Evolutionary conservation across 352 stramenopile species (phyloP), one percentile per base, ranked within the genome.

Genomic region (Globisporangium spiculum): DNA sequence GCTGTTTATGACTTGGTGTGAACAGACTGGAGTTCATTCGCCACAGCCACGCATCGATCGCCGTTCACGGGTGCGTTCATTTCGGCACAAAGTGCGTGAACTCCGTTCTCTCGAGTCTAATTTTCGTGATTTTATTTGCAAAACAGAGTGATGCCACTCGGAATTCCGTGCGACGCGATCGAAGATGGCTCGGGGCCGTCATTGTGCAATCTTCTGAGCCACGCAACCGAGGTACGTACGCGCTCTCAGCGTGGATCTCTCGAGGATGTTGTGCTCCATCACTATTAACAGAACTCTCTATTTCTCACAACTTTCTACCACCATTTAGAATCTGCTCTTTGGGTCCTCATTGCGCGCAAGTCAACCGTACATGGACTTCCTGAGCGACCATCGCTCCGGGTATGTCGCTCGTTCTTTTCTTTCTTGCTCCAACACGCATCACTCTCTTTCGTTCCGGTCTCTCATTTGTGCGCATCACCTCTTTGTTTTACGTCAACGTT

Each of bases 151-250:
- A 71, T 81, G 38, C 70, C 78, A 0, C 48, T 80, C 1, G 85
- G 85, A 8, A 59, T 93, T 34, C 68, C 80, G 2, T 90, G 81
- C 36, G 72, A 78, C 22, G 75, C 79, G 14, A 80, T 93, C 38
- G 81, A 91, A 53, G 68, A 79, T 10, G 74, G 87, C 44, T 86
- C 75, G 0, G 81, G 83, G 0, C 73, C 83, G 2, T 86, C 85
- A 12, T 67, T 93, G 16, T 84, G 75, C 65, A 91, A 78, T 12
- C 55, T 90, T 7, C 66, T 93, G 7, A 90, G 78, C 57, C 80
- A 89, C 59, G 86, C 78, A 14, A 88, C 85, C 1, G 85, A 91
- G 70, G 78, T 84, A 36, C 38, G 63, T 10, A 24, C 22, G 18
- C 6, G 3, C 26, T 66, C 12, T 12, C 7, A 26, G 18, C 4